Base-by-base conservation (phyloP, 1,139 yeast genomes). In the Lodderomyces metapsilosis region DNA sequence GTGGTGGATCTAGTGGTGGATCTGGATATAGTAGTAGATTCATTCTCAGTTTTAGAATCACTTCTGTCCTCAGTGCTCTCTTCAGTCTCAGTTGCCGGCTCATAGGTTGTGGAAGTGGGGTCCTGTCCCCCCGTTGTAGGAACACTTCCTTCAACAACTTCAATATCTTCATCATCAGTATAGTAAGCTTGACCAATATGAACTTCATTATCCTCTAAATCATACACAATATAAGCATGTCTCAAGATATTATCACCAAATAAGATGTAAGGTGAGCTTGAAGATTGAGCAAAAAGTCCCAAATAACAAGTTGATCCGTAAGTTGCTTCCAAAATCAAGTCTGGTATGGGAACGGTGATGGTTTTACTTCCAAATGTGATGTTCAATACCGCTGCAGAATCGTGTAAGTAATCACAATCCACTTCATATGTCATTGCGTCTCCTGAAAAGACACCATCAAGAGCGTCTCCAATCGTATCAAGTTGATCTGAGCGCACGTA, bases 191-290 rank as follows among this genome's bases (percentile, higher is more conserved):
- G 87, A 1, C 94, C 96, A 41, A 89, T 45, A 1, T 84, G 81
- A 23, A 88, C 68, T 54, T 81, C 79, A 41, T 67, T 62, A 48
- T 76, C 77, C 23, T 84, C 89, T 48, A 88, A 65, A 60, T 89
- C 94, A 53, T 77, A 88, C 35, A 88, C 95, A 42, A 82, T 78
- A 57, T 88, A 88, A 8, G 87, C 89, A 40, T 78, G 71, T 46
- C 88, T 74, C 53, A 89, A 64, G 62, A 88, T 81, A 24, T 82
- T 76, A 59, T 87, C 95, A 36, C 96, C 96, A 11, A 88, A 56
- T 38, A 67, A 54, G 28, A 65, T 48, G 45, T 56, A 63, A 1
- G 49, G 21, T 5, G 47, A 43, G 22, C 34, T 12, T n/a, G 50
- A 37, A 12, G 45, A 9, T 48, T 64, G 70, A 9, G 51, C 50